These are phyloP conservation scores for Fusarium sp. DNA, from an alignment of 2,329 filamentous ascomycete genomes.

Conservation along the genomic window DNA sequence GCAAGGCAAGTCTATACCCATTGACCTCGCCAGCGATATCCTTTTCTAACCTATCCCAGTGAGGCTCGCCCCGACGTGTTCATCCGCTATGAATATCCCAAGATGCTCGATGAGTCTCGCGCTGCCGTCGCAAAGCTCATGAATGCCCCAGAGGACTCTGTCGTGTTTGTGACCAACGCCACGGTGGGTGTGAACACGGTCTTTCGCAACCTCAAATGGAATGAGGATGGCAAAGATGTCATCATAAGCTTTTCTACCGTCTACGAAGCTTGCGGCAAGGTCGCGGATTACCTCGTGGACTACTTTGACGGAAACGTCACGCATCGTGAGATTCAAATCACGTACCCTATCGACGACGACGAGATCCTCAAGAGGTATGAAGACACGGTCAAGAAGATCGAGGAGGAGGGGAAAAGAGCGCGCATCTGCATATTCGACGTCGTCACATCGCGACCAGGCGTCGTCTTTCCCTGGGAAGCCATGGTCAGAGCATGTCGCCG, in stretches of 20 bases:
- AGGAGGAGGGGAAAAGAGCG: constrained; percentile 66
- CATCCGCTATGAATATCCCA: constrained; percentile 73
- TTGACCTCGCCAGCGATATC: too few relatives aligned
- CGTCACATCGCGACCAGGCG: constrained; percentile 79
- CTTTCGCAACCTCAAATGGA: constrained; percentile 76
- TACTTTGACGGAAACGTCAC: constrained; percentile 59
- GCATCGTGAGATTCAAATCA: constrained; percentile 64
- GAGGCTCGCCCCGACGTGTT: constrained; percentile 80
- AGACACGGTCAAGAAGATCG: constrained; percentile 62
- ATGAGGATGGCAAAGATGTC: constrained; percentile 75
- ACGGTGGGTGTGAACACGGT: constrained; percentile 81
- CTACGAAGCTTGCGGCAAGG: constrained; percentile 81
- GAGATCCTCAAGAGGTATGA: constrained; percentile 71
- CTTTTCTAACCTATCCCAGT: constrained; percentile 5
- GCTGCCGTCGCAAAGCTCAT: constrained; percentile 72
- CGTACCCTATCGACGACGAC: constrained; percentile 75
- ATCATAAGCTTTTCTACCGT: constrained; percentile 82
- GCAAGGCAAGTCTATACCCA: constrained; percentile 45
- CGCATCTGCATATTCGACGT: constrained; percentile 78
- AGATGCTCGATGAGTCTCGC: constrained; percentile 72
- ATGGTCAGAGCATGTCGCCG: constrained; percentile 71
- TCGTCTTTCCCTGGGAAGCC: constrained; percentile 79
- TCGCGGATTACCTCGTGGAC: constrained; percentile 76
- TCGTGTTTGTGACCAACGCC: constrained; percentile 84
- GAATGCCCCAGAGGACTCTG: constrained; percentile 69